Conservation (phyloP, 73 alveolate genomes). For the Paraurostyla sp. region DNA sequence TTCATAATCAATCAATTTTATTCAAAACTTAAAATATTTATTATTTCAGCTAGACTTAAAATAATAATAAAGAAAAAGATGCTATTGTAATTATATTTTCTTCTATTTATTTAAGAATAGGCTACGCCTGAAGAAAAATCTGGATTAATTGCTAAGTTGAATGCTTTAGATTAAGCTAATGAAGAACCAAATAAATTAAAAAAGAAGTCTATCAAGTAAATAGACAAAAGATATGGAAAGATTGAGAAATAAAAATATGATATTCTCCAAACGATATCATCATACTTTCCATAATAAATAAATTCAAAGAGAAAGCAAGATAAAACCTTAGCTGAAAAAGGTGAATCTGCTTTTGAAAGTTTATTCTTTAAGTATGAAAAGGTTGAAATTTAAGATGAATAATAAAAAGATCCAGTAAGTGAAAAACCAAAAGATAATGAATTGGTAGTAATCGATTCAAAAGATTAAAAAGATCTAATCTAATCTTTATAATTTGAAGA, state of each 20-base stretch:
- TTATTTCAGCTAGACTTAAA: too few species aligned
- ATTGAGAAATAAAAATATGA: not conserved
- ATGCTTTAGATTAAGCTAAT: too few species aligned
- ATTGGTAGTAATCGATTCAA: not conserved
- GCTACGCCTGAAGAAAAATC: too few species aligned
- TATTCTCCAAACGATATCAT: not conserved
- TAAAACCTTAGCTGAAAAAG: not conserved
- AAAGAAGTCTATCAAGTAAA: not conserved
- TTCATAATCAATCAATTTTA: too few species aligned
- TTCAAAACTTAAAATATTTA: too few species aligned
- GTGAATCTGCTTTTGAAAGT: not conserved
- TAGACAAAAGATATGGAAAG: not conserved
- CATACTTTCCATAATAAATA: not conserved
- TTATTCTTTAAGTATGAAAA: slow-evolving; percentile 18
- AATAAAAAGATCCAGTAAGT: not conserved
- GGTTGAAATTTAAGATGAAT: not conserved
- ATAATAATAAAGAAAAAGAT: too few species aligned
- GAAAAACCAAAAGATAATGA: not conserved
- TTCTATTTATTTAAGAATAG: too few species aligned
- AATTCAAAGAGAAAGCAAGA: not conserved
- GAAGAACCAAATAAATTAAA: too few species aligned
- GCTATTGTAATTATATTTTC: too few species aligned
- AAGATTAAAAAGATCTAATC: not conserved
- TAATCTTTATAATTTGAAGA: not conserved
- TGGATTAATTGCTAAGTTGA: too few species aligned